phyloP scores from a whole-genome alignment of 768 basidiomycete species.

The Coprinopsis sp. region DNA sequence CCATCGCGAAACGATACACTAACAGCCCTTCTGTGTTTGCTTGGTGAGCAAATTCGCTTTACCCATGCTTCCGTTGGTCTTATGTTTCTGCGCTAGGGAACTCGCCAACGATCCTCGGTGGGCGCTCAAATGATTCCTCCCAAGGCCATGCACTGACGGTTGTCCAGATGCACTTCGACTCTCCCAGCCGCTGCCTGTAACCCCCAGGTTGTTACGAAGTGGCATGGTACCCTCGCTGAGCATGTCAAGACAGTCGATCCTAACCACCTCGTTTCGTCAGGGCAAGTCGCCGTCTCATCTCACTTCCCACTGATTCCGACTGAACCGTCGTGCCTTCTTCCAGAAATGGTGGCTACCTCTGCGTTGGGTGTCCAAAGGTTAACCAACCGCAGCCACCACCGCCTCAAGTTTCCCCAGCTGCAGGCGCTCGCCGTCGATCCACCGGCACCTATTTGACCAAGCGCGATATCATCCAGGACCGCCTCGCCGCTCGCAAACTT shows the following conservation, averaged over 20 bases:
- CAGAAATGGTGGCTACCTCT: slow-evolving; percentile 55
- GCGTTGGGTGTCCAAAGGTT: slow-evolving; percentile 50
- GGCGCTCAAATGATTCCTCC: background rate
- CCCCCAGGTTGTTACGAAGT: slow-evolving; percentile 49
- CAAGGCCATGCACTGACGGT: slow-evolving; percentile 5
- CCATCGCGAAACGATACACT: slow-evolving; percentile 52
- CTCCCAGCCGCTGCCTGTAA: slow-evolving; percentile 42
- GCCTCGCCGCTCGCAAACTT: slow-evolving; percentile 44
- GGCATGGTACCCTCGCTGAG: slow-evolving; percentile 46
- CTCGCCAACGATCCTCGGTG: slow-evolving; percentile 65
- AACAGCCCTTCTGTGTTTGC: slow-evolving; percentile 48
- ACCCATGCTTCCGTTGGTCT: background rate
- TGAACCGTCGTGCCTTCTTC: background rate
- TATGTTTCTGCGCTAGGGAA: slow-evolving; percentile 37
- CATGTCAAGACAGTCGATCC: slow-evolving; percentile 46
- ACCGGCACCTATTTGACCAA: slow-evolving; percentile 40
- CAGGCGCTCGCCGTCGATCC: slow-evolving; percentile 34
- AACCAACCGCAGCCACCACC: slow-evolving; percentile 39
- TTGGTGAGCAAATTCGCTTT: slow-evolving; percentile 31
- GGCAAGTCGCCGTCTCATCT: slow-evolving; percentile 33
- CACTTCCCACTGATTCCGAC: background rate
- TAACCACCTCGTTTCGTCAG: slow-evolving; percentile 61
- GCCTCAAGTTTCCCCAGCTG: slow-evolving; percentile 36
- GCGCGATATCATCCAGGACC: slow-evolving; percentile 42
- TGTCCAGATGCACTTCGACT: slow-evolving; percentile 52